Percentiles rank a stretch among this genome's conserved stretches.
These are phyloP conservation scores for Eutrema salsugineum DNA, from an alignment of 441 rosid genomes.

Conservation along the genomic window DNA sequence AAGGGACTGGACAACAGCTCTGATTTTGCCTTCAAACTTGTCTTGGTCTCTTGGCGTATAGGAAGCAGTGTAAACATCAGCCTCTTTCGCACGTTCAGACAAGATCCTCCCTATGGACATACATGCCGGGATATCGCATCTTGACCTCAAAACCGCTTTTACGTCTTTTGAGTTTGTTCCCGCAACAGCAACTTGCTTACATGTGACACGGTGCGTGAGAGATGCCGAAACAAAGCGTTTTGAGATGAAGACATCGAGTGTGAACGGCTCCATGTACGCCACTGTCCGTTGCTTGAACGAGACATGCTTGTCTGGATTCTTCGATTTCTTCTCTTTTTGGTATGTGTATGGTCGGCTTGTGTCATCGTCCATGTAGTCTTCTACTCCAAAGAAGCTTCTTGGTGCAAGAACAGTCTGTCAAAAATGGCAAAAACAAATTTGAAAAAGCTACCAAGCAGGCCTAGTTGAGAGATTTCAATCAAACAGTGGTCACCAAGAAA, in stretches of 20 bases:
- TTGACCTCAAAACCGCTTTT: conserved; percentile 70
- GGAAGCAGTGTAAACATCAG: conserved; percentile 76
- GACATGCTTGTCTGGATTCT: conserved; percentile 69
- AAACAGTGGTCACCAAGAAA: not conserved
- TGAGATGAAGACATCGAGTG: conserved; percentile 79
- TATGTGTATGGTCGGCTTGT: conserved; percentile 86
- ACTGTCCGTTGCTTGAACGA: conserved; percentile 82
- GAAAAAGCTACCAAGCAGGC: not conserved
- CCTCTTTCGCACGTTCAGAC: conserved; percentile 81
- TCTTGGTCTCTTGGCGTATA: conserved; percentile 86
- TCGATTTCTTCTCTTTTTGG: conserved; percentile 69
- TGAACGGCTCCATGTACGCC: conserved; percentile 94
- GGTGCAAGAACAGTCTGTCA: conserved; percentile 52
- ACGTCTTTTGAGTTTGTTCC: conserved; percentile 93
- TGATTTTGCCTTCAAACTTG: conserved; percentile 88
- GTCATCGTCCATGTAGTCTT: conserved; percentile 86
- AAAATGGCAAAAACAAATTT: not conserved
- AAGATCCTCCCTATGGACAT: conserved; percentile 68
- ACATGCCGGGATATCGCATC: conserved; percentile 84
- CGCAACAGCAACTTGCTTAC: conserved; percentile 88
- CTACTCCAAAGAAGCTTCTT: conserved; percentile 94
- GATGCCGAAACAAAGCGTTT: conserved; percentile 92
- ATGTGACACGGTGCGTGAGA: conserved; percentile 77
- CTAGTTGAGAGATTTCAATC: not conserved
- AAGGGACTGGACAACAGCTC: conserved; percentile 91